Conservation (phyloP, 306 rosid genomes). For the Fagus crenata region DNA sequence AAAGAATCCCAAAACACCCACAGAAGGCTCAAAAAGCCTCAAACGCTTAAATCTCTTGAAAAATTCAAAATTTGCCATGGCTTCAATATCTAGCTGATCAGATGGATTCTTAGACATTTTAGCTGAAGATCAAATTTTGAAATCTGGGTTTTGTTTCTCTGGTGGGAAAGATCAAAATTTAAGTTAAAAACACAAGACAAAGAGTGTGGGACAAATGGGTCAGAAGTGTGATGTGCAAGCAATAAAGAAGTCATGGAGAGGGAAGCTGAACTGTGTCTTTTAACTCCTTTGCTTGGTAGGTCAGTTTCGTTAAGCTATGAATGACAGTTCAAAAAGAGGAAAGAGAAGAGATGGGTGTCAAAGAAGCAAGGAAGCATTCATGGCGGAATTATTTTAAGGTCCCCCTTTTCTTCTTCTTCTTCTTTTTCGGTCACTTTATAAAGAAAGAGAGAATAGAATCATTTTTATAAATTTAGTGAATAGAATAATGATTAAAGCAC, state of each 20-base stretch:
- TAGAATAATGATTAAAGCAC: not conserved
- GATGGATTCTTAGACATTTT: conserved; percentile 51
- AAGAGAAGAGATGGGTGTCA: conserved; percentile 49
- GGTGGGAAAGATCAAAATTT: conserved; percentile 8
- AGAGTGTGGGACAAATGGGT: conserved; percentile 25
- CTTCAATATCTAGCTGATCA: conserved; percentile 34
- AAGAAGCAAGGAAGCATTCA: conserved; percentile 76
- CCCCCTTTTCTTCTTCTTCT: conserved; percentile 13
- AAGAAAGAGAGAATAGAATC: not conserved
- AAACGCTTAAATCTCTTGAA: conserved; percentile 55
- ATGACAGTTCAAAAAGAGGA: conserved; percentile 17
- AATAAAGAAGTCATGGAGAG: conserved; percentile 25
- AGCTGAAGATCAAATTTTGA: conserved; percentile 2
- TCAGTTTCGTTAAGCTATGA: conserved; percentile 44
- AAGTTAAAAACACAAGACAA: conserved; percentile 1
- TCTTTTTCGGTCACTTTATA: not conserved
- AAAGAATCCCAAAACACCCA: conserved; percentile 67
- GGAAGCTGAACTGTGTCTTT: conserved; percentile 1
- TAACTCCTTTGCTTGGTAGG: conserved; percentile 49
- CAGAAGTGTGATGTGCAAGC: conserved; percentile 31
- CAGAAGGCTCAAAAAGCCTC: conserved; percentile 59
- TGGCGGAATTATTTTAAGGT: conserved; percentile 31
- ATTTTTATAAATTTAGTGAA: not conserved
- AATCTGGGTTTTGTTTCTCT: conserved; percentile 27
- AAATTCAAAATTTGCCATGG: conserved; percentile 49